Conservation (phyloP, 2,329 filamentous ascomycete genomes). For the Epichloe baconii region DNA sequence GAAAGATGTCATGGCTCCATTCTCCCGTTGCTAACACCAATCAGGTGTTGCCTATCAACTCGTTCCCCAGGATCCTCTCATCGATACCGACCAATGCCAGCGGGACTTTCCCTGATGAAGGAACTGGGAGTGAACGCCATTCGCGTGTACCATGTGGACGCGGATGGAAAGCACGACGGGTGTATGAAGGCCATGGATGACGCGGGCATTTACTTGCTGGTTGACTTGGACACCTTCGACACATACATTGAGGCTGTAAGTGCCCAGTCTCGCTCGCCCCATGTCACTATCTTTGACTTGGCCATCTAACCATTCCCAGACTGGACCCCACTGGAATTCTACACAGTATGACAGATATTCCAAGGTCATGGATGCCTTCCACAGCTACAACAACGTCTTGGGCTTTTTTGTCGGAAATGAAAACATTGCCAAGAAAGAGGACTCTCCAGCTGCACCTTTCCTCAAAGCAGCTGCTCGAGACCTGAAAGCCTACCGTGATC, state of each 20-base stretch:
- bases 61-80: conserved; percentile 55
- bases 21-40: background rate
- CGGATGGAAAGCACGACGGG: conserved; percentile 53
- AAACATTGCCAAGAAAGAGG: conserved; percentile 52
- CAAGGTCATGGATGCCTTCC: conserved; percentile 64
- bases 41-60: conserved; percentile 62
- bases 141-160: conserved; percentile 78
- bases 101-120: conserved; percentile 66
- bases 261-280: conserved; percentile 1
- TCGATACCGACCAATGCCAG: conserved; percentile 62
- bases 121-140: conserved; percentile 71
- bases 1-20: background rate
- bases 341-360: conserved; percentile 56
- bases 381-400: conserved; percentile 64
- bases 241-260: conserved; percentile 53
- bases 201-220: conserved; percentile 70
- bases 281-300: background rate
- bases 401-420: conserved; percentile 87
- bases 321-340: conserved; percentile 55
- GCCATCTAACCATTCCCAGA: conserved; percentile 22
- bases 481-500: conserved; percentile 67
- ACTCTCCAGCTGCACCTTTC: conserved; percentile 59
- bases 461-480: conserved; percentile 73
- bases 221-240: conserved; percentile 67
- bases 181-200: conserved; percentile 75